These are phyloP conservation scores for Magnusiomyces ingens DNA, from an alignment of 1,139 yeast genomes.

Conservation along the genomic window DNA sequence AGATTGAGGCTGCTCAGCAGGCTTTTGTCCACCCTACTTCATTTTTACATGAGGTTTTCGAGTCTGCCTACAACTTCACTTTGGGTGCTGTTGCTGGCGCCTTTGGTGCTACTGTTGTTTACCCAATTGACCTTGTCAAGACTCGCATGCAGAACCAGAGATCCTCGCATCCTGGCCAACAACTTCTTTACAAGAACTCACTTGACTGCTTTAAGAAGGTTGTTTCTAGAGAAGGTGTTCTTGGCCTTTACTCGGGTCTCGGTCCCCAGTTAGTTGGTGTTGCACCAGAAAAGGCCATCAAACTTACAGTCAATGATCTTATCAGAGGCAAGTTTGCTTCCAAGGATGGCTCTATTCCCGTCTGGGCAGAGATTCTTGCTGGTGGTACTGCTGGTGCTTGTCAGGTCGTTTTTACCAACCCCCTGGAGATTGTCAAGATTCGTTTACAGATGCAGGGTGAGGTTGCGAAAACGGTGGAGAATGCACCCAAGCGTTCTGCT, in stretches of 20 bases:
- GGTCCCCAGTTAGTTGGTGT: slow-evolving; percentile 95
- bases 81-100: slow-evolving; percentile 96
- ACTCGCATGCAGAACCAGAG: slow-evolving; percentile 98
- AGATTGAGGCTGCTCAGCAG: slow-evolving; percentile 38
- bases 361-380: slow-evolving; percentile 71
- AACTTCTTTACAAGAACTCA: slow-evolving; percentile 63
- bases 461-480: slow-evolving; percentile 40
- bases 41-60: slow-evolving; percentile 50
- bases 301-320: slow-evolving; percentile 87
- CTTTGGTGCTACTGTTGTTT: slow-evolving; percentile 96
- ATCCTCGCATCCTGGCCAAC: slow-evolving; percentile 47
- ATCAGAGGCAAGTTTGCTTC: slow-evolving; percentile 68
- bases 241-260: slow-evolving; percentile 89
- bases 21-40: slow-evolving; percentile 35
- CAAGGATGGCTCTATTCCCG: slow-evolving; percentile 46
- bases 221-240: slow-evolving; percentile 66
- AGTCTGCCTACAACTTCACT: slow-evolving; percentile 79
- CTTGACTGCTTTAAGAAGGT: slow-evolving; percentile 82
- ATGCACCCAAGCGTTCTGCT: slow-evolving; percentile 48
- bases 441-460: slow-evolving; percentile 93
- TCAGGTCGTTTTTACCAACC: slow-evolving; percentile 94
- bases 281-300: slow-evolving; percentile 97
- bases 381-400: slow-evolving; percentile 96
- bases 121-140: slow-evolving; percentile 93
- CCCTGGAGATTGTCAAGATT: slow-evolving; percentile 91